Conservation (phyloP, 2,329 filamentous ascomycete genomes). For the Lachnellula hyalina region DNA sequence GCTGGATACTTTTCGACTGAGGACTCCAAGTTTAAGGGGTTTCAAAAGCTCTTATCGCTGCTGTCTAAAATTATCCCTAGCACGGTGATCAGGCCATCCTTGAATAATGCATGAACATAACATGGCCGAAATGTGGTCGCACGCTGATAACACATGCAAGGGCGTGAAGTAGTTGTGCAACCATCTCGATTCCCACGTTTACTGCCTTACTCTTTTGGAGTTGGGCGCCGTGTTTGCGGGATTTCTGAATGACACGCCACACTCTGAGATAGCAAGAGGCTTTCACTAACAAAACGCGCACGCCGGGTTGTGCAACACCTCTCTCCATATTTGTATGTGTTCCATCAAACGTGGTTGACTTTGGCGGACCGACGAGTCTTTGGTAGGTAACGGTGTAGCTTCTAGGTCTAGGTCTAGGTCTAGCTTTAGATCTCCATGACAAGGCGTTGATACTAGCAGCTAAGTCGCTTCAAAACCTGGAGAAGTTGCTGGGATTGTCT, state of each 20-base stretch:
- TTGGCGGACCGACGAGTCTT: background rate
- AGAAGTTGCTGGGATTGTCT: no score
- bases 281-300: background rate
- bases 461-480: no score
- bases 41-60: constrained; percentile 11
- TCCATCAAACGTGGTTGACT: background rate
- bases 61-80: background rate
- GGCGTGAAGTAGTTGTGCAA: constrained; percentile 1
- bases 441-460: no score
- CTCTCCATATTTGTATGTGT: background rate
- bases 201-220: background rate
- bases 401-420: no score
- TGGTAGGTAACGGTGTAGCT: no score
- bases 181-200: background rate
- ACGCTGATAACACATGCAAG: background rate
- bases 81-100: constrained; percentile 5
- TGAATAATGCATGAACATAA: constrained; percentile 16
- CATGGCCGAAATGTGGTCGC: constrained; percentile 1
- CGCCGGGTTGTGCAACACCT: background rate
- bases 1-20: background rate
- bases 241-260: background rate
- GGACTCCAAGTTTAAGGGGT: constrained; percentile 5
- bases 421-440: no score
- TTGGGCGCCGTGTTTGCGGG: background rate
- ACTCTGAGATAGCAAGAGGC: background rate